Conservation (phyloP, 371 early-diverging fungal species). For the Mortierella sp. region DNA sequence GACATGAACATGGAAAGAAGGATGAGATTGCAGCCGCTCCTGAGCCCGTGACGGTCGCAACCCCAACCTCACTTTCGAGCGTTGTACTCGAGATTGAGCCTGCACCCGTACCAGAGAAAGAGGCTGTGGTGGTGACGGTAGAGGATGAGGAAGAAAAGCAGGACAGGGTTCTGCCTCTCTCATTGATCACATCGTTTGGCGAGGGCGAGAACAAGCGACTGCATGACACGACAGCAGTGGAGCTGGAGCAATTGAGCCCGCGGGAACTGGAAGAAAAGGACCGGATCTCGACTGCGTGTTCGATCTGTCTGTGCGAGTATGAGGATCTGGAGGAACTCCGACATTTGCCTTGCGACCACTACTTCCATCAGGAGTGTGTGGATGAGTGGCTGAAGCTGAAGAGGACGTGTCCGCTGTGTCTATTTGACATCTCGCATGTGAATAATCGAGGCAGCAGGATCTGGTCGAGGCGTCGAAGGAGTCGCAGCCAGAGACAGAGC, state of each 20-base stretch:
- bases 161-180: background rate
- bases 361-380: constrained; percentile 89
- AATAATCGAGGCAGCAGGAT: constrained; percentile 17
- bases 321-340: constrained; percentile 75
- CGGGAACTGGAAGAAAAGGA: background rate
- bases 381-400: constrained; percentile 80
- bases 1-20: background rate
- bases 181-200: background rate
- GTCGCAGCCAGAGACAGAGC: constrained; percentile 10
- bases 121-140: background rate
- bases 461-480: constrained; percentile 24
- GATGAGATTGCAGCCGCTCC: background rate
- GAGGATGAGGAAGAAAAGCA: background rate
- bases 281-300: constrained; percentile 56
- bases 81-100: constrained; percentile 8
- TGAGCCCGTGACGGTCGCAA: background rate
- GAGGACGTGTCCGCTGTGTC: constrained; percentile 61
- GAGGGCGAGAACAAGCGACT: background rate
- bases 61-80: background rate
- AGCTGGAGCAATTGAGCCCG: background rate
- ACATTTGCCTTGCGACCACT: constrained; percentile 78
- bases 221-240: background rate
- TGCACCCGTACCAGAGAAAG: background rate
- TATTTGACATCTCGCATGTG: constrained; percentile 36
- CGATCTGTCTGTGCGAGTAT: constrained; percentile 75